Evolutionary conservation across 2,329 filamentous ascomycete species (phyloP), one percentile per base, ranked within the genome.

Genomic region (Colletotrichum simmondsii): DNA sequence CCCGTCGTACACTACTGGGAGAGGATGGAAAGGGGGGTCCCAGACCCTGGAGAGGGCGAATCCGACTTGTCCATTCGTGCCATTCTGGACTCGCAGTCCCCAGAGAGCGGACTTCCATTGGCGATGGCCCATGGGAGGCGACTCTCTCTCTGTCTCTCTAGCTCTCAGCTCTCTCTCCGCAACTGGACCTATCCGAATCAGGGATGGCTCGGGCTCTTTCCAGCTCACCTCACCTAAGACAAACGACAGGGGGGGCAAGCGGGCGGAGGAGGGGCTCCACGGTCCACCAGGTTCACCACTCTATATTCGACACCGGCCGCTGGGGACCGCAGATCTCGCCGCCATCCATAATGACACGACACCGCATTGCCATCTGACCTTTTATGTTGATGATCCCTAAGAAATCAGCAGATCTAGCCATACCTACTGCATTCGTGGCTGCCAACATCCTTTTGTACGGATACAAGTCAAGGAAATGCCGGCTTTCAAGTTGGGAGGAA

Each of bases 211-310:
- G 30, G 52, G 30, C 12, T 60, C 57, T 54, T 53, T n/a, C 32
- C 46, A 49, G 65, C 59, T 72, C 70, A 65, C 70, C 65, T 65
- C 64, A 72, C 59, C 62, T 49, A n/a, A 70, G 37, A 37, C 53
- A 54, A 63, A 10, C 32, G 26, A n/a, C 52, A 63, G 42, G n/a
- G 30, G 30, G 53, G 24, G 2, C 12, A 46, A 30, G 24, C 19
- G 11, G 16, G 35, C 26, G 26, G 24, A 19, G 19, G 26, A 6
- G 58, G 37, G 64, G 52, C 32, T 35, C 32, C 32, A 35, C 3
- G 37, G 53, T 57, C 22, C 57, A 22, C 30, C 52, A 24, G 49
- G 37, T 42, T 42, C 16, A 42, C 8, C 42, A 49, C 19, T 11
- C 42, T 19, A 49, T 49, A 8, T 49, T 22, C 37, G 4, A 22